Base-by-base conservation (phyloP, 208 protist genomes). In the Angomonas ambiguus region DNA sequence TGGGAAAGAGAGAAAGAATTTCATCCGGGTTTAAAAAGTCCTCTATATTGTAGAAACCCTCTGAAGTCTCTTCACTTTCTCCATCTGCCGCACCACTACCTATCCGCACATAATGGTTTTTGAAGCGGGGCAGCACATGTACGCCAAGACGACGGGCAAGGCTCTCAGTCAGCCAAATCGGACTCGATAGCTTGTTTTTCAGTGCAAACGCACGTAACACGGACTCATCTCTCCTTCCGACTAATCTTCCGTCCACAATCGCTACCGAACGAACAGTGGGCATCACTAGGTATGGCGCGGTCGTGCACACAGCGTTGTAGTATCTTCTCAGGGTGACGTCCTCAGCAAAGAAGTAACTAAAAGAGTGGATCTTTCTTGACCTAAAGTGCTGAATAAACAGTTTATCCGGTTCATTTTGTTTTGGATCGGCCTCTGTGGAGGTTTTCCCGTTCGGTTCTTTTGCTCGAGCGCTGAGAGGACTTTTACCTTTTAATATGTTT, bases 1-100 rank as follows among this genome's bases (percentile, higher is more conserved):
- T 95, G 1, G 90, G 90, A 64, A 92, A 92, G 13, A 93, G 68
- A 1, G 80, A 80, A 28, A 95, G 80, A 56, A 95, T 83, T 58
- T 91, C 87, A 11, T 80, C 71, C 8, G 71, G 80, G 18, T 87
- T 68, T 25, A 60, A 53, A 53, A 95, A 90, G 67, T 95, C 90
- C 4, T 87, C 83, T 25, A 95, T 67, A 67, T 95, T 95, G 78
- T 93, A 95, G 38, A 95, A 95, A 2, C 85, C 79, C 4, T 93
- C 83, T 18, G 67, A 68, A 25, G 77, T 77, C 28, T 88, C 85
- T 2, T 77, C 73, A 0, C 64, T 72, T 59, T 77, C 71, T 53
- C 1, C 55, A 8, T 88, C 85, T 18, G 73, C 76, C 1, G 85
- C 82, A 2, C 45, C 68, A 27, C 73, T 75, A 16, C 90, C 90